Evolutionary conservation across 2,329 filamentous ascomycete species (phyloP), one percentile per base, ranked within the genome.

Genomic region (Xylaria sp.): DNA sequence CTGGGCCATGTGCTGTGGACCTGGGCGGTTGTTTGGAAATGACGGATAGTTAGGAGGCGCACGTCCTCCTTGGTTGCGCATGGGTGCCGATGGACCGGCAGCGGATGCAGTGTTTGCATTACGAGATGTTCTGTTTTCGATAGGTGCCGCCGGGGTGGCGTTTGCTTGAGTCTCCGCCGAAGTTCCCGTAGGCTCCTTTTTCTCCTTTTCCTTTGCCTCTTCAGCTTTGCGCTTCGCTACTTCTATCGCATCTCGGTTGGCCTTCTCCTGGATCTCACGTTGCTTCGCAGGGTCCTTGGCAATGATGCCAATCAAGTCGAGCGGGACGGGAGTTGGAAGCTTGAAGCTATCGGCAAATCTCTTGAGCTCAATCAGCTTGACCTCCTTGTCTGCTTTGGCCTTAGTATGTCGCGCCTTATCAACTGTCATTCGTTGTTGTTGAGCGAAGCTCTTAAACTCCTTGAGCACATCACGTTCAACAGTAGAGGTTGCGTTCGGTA

Each of bases 201-300:
- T 89, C 63, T 87, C 83, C 77, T 89, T 89, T 62, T 87, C 83
- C 74, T 89, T 86, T 4, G 83, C 64, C 46, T 81, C 77, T 26
- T 81, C 78, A 13, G 80, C 78, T 77, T 82, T 89, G 79, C 75
- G 82, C 74, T 74, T 83, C 7, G 81, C 79, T n/a, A 87, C 80
- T 71, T 90, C 88, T 70, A 93, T 90, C 2, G 89, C 90, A 73
- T 95, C 91, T 76, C 89, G 88, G 69, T 93, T 89, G 1, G 93
- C 93, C 80, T 94, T 97, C 74, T 94, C 92, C 76, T 97, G 91
- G 71, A 99, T 98, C 77, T 94, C 90, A 76, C 94, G 90, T 81
- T 98, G 96, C 83, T 97, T 99, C 54, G 85, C 87, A n/a, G 94
- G 94, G 78, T 99, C 96, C 79, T 98, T 99, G 67, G 96, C 95